phyloP scores from a whole-genome alignment of 495 filamentous ascomycete species.

The Aspergillus cristatus region DNA sequence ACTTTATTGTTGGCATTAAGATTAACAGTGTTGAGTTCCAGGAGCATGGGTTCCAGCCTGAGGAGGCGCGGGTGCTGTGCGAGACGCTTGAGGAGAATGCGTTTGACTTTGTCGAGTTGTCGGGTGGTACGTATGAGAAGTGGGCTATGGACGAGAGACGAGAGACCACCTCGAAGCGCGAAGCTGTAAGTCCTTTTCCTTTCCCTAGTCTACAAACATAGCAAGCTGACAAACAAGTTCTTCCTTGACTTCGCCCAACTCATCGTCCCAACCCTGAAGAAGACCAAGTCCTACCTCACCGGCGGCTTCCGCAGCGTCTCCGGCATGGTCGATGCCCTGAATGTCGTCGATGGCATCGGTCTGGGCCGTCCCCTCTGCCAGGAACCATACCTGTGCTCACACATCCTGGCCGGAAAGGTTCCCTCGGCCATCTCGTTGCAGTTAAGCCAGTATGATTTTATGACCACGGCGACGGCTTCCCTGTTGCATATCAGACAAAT shows the following conservation, averaged over 20 bases:
- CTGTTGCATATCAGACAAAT: slow-evolving; percentile 9
- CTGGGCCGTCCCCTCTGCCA: slow-evolving; percentile 44
- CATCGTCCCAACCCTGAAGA: slow-evolving; percentile 44
- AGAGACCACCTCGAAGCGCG: slow-evolving; percentile 46
- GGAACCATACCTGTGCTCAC: slow-evolving; percentile 39
- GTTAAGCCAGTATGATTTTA: slow-evolving; percentile 38
- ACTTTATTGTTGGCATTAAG: slow-evolving; percentile 56
- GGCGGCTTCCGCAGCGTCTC: slow-evolving; percentile 51
- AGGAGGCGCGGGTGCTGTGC: slow-evolving; percentile 49
- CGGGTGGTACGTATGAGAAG: slow-evolving; percentile 54
- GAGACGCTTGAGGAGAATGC: slow-evolving; percentile 39
- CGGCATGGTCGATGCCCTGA: slow-evolving; percentile 52
- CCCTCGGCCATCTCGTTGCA: slow-evolving; percentile 35
- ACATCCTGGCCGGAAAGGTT: slow-evolving; percentile 39
- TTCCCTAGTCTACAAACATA: not conserved
- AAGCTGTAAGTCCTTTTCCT: slow-evolving; percentile 24
- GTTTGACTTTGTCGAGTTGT: slow-evolving; percentile 59
- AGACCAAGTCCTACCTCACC: slow-evolving; percentile 51
- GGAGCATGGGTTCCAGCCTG: slow-evolving; percentile 44
- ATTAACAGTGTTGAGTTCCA: slow-evolving; percentile 64
- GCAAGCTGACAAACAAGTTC: slow-evolving; percentile 22
- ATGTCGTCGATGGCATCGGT: slow-evolving; percentile 49
- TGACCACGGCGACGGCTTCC: slow-evolving; percentile 33
- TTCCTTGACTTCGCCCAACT: slow-evolving; percentile 57
- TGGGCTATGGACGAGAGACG: slow-evolving; percentile 37